Evolutionary conservation across 352 stramenopile genomes (phyloP).

Genomic region (Phytophthora vignae): DNA sequence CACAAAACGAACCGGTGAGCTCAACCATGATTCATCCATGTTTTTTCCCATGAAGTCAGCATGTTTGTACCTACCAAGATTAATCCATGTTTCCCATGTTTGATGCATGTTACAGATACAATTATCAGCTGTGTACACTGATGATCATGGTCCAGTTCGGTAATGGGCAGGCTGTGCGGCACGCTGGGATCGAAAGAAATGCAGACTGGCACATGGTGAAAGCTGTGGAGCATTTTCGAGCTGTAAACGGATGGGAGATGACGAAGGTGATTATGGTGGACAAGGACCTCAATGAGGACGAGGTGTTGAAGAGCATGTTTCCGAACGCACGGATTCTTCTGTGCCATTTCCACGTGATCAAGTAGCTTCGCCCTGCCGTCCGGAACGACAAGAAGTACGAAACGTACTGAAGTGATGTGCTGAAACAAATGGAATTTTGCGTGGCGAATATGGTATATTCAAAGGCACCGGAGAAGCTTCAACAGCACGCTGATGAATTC

Average conservation of each 20-base stretch:
- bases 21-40: conserved; percentile 4
- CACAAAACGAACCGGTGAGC: conserved; percentile 17
- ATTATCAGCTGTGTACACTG: conserved; percentile 12
- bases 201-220: conserved; percentile 13
- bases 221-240: conserved; percentile 6
- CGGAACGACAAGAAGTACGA: conserved; percentile 11
- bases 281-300: conserved; percentile 16
- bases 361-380: conserved; percentile 3
- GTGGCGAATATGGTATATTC: conserved; percentile 9
- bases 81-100: too few species aligned
- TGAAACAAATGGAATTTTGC: conserved; percentile 15
- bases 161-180: conserved; percentile 4
- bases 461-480: neutral
- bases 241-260: conserved; percentile 2
- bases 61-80: too few species aligned
- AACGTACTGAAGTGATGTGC: neutral
- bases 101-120: conserved; percentile 5
- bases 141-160: conserved; percentile 17
- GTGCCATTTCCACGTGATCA: conserved; percentile 13
- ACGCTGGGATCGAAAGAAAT: conserved; percentile 6
- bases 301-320: conserved; percentile 9
- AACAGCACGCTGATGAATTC: conserved; percentile 9
- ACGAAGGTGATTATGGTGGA: conserved; percentile 11
- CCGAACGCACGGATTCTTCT: neutral
- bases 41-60: too few species aligned